Evolutionary conservation across 768 basidiomycete species (phyloP).

Genomic region (Multifurca ochricompacta): DNA sequence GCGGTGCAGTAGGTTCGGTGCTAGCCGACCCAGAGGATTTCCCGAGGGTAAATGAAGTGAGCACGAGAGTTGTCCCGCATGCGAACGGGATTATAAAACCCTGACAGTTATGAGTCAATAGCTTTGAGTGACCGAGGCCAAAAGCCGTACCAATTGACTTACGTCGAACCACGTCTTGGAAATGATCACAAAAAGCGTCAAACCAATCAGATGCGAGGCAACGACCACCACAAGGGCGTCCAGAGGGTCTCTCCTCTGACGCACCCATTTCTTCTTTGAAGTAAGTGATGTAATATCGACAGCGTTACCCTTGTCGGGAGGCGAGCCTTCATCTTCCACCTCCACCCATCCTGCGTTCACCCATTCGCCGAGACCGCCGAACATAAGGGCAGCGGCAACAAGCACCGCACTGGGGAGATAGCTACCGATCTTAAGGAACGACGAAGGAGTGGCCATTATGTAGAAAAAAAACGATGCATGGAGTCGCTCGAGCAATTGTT

Average conservation of each 20-base stretch:
- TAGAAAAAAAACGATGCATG: constrained; percentile 99
- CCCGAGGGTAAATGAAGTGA: constrained; percentile 31
- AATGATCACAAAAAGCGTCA: constrained; percentile 40
- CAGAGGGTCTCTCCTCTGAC: constrained; percentile 47
- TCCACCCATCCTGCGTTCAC: constrained; percentile 51
- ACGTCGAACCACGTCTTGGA: constrained; percentile 39
- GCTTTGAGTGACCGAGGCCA: background rate
- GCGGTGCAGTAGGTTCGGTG: constrained; percentile 28
- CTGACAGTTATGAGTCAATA: background rate
- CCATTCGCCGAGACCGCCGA: constrained; percentile 74
- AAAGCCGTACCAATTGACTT: constrained; percentile 34
- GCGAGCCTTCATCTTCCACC: constrained; percentile 5
- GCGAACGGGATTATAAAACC: background rate
- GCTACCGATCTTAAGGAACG: constrained; percentile 83
- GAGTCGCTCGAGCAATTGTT: constrained; percentile 93
- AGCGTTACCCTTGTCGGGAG: background rate
- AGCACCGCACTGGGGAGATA: constrained; percentile 86
- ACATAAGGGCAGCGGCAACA: constrained; percentile 78
- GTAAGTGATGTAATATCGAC: background rate
- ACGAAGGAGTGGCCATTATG: constrained; percentile 54
- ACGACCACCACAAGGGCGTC: constrained; percentile 45
- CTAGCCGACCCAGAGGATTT: constrained; percentile 21
- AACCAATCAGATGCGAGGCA: constrained; percentile 49
- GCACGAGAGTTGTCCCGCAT: constrained; percentile 21
- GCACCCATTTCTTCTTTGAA: constrained; percentile 32